phyloP scores from a whole-genome alignment of 352 stramenopile genomes.

The Pythium phragmitis region DNA sequence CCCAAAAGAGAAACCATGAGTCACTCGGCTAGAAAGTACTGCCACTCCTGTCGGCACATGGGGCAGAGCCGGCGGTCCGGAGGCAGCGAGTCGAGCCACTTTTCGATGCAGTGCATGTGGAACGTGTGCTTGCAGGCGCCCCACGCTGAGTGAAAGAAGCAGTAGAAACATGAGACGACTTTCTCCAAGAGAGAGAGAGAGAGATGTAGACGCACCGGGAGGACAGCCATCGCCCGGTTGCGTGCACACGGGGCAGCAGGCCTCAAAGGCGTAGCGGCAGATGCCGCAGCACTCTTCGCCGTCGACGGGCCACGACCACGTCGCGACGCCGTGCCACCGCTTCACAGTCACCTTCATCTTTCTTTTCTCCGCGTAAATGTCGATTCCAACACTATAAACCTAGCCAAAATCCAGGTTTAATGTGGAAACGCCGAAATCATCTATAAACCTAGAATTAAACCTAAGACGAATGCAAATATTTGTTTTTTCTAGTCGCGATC shows the following conservation, averaged over 20 bases:
- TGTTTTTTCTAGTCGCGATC: slow-evolving; percentile 63
- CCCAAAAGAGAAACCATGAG: too few species aligned
- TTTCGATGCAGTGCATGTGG: slow-evolving; percentile 94
- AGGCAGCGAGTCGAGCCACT: slow-evolving; percentile 89
- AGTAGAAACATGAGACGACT: background rate
- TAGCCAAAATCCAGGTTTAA: background rate
- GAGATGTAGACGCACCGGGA: slow-evolving; percentile 45
- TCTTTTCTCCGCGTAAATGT: background rate
- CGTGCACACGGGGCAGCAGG: slow-evolving; percentile 78
- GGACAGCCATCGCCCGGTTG: slow-evolving; percentile 81
- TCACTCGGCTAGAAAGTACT: slow-evolving; percentile 36
- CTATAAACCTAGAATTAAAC: slow-evolving; percentile 4
- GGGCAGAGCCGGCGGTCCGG: slow-evolving; percentile 82
- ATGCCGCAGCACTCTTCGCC: slow-evolving; percentile 92
- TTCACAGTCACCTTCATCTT: slow-evolving; percentile 85
- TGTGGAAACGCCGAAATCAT: background rate
- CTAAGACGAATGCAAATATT: background rate
- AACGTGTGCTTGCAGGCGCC: slow-evolving; percentile 90
- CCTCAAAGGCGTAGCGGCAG: slow-evolving; percentile 82
- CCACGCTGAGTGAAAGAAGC: slow-evolving; percentile 58
- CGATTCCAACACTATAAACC: background rate
- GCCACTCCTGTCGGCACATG: slow-evolving; percentile 89
- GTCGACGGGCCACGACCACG: slow-evolving; percentile 90
- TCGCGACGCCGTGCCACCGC: slow-evolving; percentile 87
- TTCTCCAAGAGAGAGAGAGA: background rate